Evolutionary conservation across 2,329 filamentous ascomycete genomes (phyloP).

Genomic region (Pseudocercospora musae): DNA sequence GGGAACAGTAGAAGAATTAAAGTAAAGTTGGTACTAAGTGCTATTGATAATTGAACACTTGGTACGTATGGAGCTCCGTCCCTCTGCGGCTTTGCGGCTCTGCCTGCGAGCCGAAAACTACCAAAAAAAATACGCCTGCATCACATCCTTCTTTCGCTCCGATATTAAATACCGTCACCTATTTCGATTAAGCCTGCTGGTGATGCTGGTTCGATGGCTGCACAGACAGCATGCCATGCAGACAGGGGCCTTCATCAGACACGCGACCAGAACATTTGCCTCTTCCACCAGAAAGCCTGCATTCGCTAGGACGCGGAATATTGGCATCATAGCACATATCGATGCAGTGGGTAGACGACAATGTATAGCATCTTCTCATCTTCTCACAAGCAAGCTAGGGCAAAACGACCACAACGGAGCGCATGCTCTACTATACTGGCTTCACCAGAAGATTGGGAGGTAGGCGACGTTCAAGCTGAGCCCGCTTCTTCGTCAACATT

Average conservation of each 20-base stretch:
- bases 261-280: constrained; percentile 9
- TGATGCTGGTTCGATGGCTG: constrained; percentile 24
- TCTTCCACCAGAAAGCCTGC: constrained; percentile 4
- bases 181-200: not conserved
- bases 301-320: constrained; percentile 54
- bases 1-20: too few relatives aligned
- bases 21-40: too few relatives aligned
- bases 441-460: constrained; percentile 79
- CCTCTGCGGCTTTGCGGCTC: too few relatives aligned
- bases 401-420: constrained; percentile 97
- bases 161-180: not conserved
- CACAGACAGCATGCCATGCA: constrained; percentile 16
- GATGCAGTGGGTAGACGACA: constrained; percentile 63
- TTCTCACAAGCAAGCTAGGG: constrained; percentile 51
- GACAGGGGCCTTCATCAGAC: not conserved
- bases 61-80: too few relatives aligned
- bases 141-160: not conserved
- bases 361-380: not conserved
- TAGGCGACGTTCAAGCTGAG: constrained; percentile 32
- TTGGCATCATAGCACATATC: constrained; percentile 97
- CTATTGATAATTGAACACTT: too few relatives aligned
- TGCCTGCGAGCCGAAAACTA: not conserved
- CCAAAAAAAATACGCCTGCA: not conserved
- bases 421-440: constrained; percentile 96
- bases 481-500: not conserved